phyloP scores from a whole-genome alignment of 441 rosid species.

The Erodium texanum region DNA sequence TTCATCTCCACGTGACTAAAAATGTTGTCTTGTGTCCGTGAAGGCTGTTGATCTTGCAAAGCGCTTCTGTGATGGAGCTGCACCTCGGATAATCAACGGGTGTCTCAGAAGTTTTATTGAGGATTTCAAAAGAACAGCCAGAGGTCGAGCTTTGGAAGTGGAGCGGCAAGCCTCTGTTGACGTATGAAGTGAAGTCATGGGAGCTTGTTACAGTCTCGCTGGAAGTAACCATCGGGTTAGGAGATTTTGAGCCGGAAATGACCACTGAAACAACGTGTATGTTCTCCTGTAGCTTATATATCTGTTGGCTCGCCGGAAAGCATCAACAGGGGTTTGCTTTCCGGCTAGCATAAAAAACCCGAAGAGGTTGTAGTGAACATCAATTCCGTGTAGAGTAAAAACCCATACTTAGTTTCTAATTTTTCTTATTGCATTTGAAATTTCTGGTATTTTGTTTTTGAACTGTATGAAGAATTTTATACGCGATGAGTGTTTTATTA shows the following conservation, averaged over 20 bases:
- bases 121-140: constrained; percentile 29
- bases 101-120: constrained; percentile 76
- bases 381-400: no score
- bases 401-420: background rate
- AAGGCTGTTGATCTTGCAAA: constrained; percentile 96
- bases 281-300: no score
- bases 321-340: no score
- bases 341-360: background rate
- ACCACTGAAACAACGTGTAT: background rate
- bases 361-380: background rate
- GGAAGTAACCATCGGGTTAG: background rate
- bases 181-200: no score
- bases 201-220: no score
- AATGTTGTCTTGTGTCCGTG: constrained; percentile 4
- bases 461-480: no score
- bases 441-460: no score
- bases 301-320: no score
- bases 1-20: background rate
- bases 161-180: constrained; percentile 28
- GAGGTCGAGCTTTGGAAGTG: constrained; percentile 25
- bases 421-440: no score
- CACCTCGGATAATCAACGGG: constrained; percentile 80
- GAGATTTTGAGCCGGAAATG: background rate
- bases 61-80: constrained; percentile 88
- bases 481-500: no score